Evolutionary conservation across 805 yeast species (phyloP).

Genomic region (Suhomyces prunicola): DNA sequence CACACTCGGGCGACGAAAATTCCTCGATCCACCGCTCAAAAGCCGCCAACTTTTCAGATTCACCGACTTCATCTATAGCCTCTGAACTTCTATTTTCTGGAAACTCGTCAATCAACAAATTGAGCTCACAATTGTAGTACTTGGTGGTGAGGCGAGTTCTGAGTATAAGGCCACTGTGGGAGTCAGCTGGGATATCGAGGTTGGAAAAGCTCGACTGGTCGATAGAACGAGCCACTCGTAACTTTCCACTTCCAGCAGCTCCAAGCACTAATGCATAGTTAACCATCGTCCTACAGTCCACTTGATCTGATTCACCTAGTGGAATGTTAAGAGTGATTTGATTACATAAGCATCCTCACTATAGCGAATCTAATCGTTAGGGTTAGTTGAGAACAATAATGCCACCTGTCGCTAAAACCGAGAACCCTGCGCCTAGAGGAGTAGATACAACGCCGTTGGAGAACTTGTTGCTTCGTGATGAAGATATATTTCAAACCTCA

Average conservation of each 20-base stretch:
- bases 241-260: constrained; percentile 40
- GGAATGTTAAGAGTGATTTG: not conserved
- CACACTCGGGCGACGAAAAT: constrained; percentile 32
- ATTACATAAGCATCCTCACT: not conserved
- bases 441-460: constrained; percentile 21
- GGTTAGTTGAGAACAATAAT: not conserved
- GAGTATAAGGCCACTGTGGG: constrained; percentile 34
- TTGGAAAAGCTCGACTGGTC: not conserved
- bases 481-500: constrained; percentile 44
- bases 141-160: constrained; percentile 25
- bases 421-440: not conserved
- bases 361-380: too few relatives aligned
- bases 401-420: not conserved
- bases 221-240: constrained; percentile 22
- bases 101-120: constrained; percentile 37
- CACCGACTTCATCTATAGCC: not conserved
- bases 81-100: constrained; percentile 15
- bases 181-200: constrained; percentile 9
- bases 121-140: constrained; percentile 29
- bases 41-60: constrained; percentile 9
- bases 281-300: constrained; percentile 4
- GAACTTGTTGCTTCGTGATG: constrained; percentile 37
- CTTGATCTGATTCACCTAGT: not conserved
- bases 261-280: constrained; percentile 48
- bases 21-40: constrained; percentile 40